Conservation (phyloP, 2,329 filamentous ascomycete species). For the Hymenotorrendiella dingleyae region DNA sequence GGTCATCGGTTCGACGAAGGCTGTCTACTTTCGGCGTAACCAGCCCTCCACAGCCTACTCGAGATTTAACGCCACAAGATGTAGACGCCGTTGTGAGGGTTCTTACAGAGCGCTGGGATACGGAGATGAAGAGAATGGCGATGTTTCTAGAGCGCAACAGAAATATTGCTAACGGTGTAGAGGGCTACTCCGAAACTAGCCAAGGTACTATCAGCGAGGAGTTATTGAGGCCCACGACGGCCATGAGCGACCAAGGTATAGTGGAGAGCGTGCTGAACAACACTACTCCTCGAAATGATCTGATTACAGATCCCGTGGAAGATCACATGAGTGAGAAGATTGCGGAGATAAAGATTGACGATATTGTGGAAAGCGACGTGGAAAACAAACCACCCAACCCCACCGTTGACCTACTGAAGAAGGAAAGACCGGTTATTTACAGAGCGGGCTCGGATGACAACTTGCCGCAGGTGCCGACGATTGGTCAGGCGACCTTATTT, state of each 20-base stretch:
- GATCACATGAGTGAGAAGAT: slow-evolving; percentile 14
- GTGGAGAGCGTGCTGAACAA: slow-evolving; percentile 29
- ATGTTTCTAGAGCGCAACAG: slow-evolving; percentile 29
- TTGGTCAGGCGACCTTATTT: not conserved
- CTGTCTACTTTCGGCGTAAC: slow-evolving; percentile 24
- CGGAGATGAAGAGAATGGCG: slow-evolving; percentile 24
- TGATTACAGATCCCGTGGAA: slow-evolving; percentile 27
- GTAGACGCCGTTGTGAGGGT: slow-evolving; percentile 27
- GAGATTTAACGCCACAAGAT: slow-evolving; percentile 28
- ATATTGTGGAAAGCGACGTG: not conserved
- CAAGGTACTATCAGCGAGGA: slow-evolving; percentile 19
- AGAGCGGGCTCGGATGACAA: not conserved
- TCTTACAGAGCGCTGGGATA: slow-evolving; percentile 26
- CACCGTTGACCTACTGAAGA: not conserved
- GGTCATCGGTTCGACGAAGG: slow-evolving; percentile 26
- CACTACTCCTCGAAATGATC: slow-evolving; percentile 28
- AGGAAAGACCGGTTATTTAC: not conserved
- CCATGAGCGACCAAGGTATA: slow-evolving; percentile 27
- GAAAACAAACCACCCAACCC: not conserved
- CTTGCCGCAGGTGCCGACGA: not conserved
- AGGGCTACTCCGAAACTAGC: slow-evolving; percentile 11
- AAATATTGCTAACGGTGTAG: slow-evolving; percentile 24
- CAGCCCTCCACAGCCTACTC: slow-evolving; percentile 19
- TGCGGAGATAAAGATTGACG: slow-evolving; percentile 9
- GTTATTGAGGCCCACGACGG: slow-evolving; percentile 26